Evolutionary conservation across 1,139 yeast genomes (phyloP), one percentile per base, ranked within the genome.

Genomic region (Pneumocystis oryctolagi): DNA sequence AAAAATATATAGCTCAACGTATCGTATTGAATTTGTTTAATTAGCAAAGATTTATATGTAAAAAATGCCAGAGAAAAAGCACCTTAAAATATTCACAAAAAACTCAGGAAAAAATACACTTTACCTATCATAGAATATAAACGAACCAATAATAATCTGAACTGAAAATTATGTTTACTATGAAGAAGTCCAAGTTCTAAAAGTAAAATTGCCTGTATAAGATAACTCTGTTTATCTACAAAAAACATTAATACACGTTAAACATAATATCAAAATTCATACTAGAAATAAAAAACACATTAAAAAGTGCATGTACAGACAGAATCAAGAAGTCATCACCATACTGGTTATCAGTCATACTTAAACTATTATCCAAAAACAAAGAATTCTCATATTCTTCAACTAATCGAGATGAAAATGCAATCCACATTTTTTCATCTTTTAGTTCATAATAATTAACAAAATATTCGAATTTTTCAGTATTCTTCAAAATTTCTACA

Each of bases 11-110:
- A 84, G 18, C 84, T 80, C 63, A 89, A 73, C 0, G 92, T 82
- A 70, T 92, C 97, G 66, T 81, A 78, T 73, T 92, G 98, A 14
- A 89, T 74, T 76, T 85, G 85, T 70, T 86, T 87, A 66, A 89
- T 81, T 60, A 83, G 81, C 62, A 92, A 74, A 0, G 76, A 69
- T 6, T 80, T 75, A 70, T 79, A 84, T 63, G 83, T 81, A 12
- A 74, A 75, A 18, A 74, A 69, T 2, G 92, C 84, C 60, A 76
- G 72, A 2, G 79, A 72, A 47, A 77, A 77, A 12, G 83, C 77
- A 60, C 89, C 55, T 47, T 47, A 47, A 47, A 20, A 25, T 47
- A 20, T 47, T 47, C 30, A 42, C 20, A 25, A 25, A 8, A 47
- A 12, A 5, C 25, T n/a, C 55, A n/a, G 8, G 25, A 42, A 42